A percentile compares a stretch with the other conserved stretches of the same genome.
Evolutionary conservation across 257 asterid genomes (phyloP).

Genomic region (Osmanthus fragrans): DNA sequence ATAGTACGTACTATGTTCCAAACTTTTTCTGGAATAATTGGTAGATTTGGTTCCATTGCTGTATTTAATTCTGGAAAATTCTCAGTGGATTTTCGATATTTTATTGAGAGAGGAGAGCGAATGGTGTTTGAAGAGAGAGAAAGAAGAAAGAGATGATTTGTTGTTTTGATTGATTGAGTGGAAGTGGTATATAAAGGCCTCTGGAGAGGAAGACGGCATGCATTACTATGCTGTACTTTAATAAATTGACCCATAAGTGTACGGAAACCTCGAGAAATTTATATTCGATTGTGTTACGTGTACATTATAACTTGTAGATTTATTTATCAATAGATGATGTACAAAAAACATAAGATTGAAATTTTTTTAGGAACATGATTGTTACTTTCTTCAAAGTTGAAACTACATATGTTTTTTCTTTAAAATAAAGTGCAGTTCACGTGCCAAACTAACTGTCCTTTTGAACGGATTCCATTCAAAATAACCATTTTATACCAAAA

Average conservation of each 20-base stretch:
- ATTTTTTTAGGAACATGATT: too few species aligned
- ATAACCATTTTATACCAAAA: too few species aligned
- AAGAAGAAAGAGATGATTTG: neutral
- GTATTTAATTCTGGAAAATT: neutral
- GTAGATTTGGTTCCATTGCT: conserved; percentile 39
- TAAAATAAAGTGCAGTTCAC: too few species aligned
- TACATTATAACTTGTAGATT: too few species aligned
- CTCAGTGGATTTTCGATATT: neutral
- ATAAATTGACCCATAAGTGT: neutral
- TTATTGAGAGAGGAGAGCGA: neutral
- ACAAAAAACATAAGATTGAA: too few species aligned
- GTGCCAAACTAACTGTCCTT: too few species aligned
- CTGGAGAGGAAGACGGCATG: neutral
- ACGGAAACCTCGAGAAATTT: neutral
- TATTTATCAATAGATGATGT: too few species aligned
- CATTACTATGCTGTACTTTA: neutral
- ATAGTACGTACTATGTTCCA: conserved; percentile 33
- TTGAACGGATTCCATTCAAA: too few species aligned
- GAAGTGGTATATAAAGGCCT: neutral
- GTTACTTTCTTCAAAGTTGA: too few species aligned
- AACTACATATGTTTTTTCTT: too few species aligned
- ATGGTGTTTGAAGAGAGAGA: neutral
- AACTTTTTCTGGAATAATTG: conserved; percentile 30
- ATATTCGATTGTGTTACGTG: too few species aligned
- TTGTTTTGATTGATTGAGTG: neutral